Percentiles rank a stretch among this genome's conserved stretches.
Evolutionary conservation across 2,329 filamentous ascomycete species (phyloP).

Genomic region (Xylaria polymorpha): DNA sequence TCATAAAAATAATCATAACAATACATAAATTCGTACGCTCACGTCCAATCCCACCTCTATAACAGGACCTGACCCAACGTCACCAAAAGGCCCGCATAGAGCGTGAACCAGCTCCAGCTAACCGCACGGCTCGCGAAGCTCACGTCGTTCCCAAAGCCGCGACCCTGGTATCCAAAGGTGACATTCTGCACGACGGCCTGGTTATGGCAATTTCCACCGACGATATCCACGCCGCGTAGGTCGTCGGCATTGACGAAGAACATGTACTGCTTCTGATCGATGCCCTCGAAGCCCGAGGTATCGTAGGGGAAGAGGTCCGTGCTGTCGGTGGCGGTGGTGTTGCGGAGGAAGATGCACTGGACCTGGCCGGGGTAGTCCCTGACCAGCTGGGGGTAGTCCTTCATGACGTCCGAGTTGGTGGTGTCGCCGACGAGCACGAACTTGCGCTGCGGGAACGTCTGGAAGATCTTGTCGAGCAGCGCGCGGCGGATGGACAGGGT

Average conservation of each 20-base stretch:
- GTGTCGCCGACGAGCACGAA: slow-evolving; percentile 83
- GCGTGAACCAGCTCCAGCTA: slow-evolving; percentile 35
- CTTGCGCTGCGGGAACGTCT: slow-evolving; percentile 78
- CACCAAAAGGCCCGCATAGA: slow-evolving; percentile 32
- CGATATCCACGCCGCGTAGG: slow-evolving; percentile 72
- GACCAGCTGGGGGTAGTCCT: slow-evolving; percentile 69
- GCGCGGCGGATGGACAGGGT: slow-evolving; percentile 77
- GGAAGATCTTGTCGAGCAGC: slow-evolving; percentile 77
- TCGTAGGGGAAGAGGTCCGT: slow-evolving; percentile 79
- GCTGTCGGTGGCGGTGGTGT: slow-evolving; percentile 75
- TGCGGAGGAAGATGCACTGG: slow-evolving; percentile 81
- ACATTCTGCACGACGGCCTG: slow-evolving; percentile 73
- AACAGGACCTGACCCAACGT: slow-evolving; percentile 17
- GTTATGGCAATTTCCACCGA: slow-evolving; percentile 76
- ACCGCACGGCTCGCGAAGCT: slow-evolving; percentile 41
- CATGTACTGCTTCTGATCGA: slow-evolving; percentile 78
- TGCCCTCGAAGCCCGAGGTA: slow-evolving; percentile 74
- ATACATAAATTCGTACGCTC: slow-evolving; percentile 10
- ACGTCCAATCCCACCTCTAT: slow-evolving; percentile 11
- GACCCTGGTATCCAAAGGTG: slow-evolving; percentile 74
- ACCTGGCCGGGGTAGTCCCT: slow-evolving; percentile 76
- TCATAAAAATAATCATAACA: not conserved
- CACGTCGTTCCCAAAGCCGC: slow-evolving; percentile 57
- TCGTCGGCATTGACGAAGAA: slow-evolving; percentile 82
- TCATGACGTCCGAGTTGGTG: slow-evolving; percentile 81